Evolutionary conservation across 768 basidiomycete species (phyloP), one percentile per base, ranked within the genome.

Genomic region (Mycena venus): DNA sequence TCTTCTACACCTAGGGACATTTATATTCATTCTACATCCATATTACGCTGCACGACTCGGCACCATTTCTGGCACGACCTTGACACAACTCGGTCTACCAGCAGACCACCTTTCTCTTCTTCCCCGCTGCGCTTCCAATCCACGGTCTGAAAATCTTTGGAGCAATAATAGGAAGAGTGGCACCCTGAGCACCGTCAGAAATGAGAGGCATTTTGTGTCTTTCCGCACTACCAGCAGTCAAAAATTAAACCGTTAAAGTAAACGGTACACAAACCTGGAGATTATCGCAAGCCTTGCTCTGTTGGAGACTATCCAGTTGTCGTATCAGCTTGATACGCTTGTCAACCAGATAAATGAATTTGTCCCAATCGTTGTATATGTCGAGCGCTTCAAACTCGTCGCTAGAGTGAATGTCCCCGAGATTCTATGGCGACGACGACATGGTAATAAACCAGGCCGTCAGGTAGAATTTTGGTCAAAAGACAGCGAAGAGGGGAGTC

Each of bases 121-220:
- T n/a, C n/a, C n/a, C n/a, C n/a, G n/a, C n/a, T n/a, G n/a, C n/a
- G 55, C 29, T 32, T 56, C 64, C 49, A 66, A n/a, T 40, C 49
- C 12, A 14, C 11, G 34, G 14, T 29, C 36, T 66, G 64, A 38
- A 25, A 53, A 3, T 36, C 49, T 3, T n/a, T 29, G 29, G 27
- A 32, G 55, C 55, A 58, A 15, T 68, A 68, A 10, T 68, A 23
- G 10, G 6, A 21, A 4, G 27, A 21, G 4, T 56, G 17, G 32
- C 65, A 67, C 23, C 65, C 53, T 4, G 65, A 38, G 40, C 65
- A 67, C 14, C 65, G 65, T 32, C 65, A 25, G 34, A 10, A 67
- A 19, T 3, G 17, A 21, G 53, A 29, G 9, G 21, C n/a, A 27
- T 55, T 19, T 47, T 34, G 40, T 4, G 59, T 59, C 25, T 32